A percentile compares a stretch with the other conserved stretches of the same genome.
phyloP scores from a whole-genome alignment of 257 asterid species.

The Catharanthus roseus region DNA sequence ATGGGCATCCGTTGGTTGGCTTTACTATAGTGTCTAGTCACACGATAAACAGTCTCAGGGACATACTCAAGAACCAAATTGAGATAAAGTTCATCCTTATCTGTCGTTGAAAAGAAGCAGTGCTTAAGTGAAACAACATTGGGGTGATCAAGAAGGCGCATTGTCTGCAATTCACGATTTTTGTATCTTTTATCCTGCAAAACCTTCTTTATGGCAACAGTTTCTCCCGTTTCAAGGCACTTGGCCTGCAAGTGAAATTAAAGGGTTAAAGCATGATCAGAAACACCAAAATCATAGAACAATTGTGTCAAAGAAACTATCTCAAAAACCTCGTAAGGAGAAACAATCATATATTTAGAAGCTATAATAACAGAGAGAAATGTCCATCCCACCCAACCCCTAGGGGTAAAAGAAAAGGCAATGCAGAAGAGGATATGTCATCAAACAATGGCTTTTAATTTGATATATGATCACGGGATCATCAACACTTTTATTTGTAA shows the following conservation, averaged over 20 bases:
- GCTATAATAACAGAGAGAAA: neutral
- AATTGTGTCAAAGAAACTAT: neutral
- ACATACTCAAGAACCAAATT: constrained; percentile 94
- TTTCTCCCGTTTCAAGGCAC: constrained; percentile 89
- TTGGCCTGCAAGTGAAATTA: constrained; percentile 59
- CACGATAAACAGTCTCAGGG: constrained; percentile 95
- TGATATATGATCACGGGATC: neutral
- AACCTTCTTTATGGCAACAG: constrained; percentile 94
- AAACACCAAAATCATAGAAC: neutral
- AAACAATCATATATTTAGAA: neutral
- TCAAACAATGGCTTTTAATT: neutral
- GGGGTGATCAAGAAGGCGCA: constrained; percentile 97
- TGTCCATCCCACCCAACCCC: neutral
- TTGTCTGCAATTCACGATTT: constrained; percentile 90
- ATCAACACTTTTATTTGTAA: neutral
- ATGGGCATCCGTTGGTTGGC: constrained; percentile 87
- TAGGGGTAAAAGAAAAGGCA: neutral
- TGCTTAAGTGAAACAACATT: constrained; percentile 88
- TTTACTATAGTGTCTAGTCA: constrained; percentile 80
- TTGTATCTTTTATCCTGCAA: constrained; percentile 95
- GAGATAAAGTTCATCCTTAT: constrained; percentile 85
- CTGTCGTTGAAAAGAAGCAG: constrained; percentile 97
- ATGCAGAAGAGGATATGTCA: neutral
- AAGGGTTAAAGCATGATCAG: constrained; percentile 5
- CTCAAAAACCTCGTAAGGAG: neutral